Conservation (phyloP, 2,329 filamentous ascomycete species). For the Trichoderma aggressivum region DNA sequence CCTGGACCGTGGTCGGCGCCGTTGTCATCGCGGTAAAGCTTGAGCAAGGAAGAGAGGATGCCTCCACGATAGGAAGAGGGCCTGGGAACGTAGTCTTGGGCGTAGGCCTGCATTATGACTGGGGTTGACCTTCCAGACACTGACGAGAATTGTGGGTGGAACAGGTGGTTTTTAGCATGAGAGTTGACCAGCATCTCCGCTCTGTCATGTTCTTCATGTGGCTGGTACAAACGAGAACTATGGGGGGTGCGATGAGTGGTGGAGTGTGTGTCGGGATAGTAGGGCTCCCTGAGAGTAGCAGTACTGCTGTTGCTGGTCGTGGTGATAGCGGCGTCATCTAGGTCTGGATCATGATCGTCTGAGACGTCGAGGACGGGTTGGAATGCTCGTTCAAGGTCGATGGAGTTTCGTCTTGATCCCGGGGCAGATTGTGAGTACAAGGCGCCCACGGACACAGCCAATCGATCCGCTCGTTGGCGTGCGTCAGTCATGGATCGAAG, state of each 20-base stretch:
- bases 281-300: neutral
- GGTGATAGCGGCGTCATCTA: conserved; percentile 21
- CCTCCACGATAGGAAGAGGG: conserved; percentile 69
- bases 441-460: conserved; percentile 39
- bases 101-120: conserved; percentile 47
- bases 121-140: conserved; percentile 39
- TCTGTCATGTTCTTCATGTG: conserved; percentile 25
- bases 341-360: conserved; percentile 25
- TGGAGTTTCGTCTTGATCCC: conserved; percentile 36
- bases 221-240: conserved; percentile 22
- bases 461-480: conserved; percentile 36
- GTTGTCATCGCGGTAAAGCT: conserved; percentile 58
- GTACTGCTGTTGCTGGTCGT: neutral
- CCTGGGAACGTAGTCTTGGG: conserved; percentile 57
- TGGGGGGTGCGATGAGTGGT: conserved; percentile 26
- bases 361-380: conserved; percentile 33
- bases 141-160: conserved; percentile 26
- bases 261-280: conserved; percentile 5
- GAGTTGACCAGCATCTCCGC: conserved; percentile 37
- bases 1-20: conserved; percentile 30
- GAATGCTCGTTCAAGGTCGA: conserved; percentile 33
- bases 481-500: conserved; percentile 41
- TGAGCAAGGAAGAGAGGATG: conserved; percentile 68
- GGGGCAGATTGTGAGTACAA: conserved; percentile 33
- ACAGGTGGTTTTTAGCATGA: conserved; percentile 33